Conservation (phyloP, 2,329 filamentous ascomycete species). For the Botryosphaeria dothidea region DNA sequence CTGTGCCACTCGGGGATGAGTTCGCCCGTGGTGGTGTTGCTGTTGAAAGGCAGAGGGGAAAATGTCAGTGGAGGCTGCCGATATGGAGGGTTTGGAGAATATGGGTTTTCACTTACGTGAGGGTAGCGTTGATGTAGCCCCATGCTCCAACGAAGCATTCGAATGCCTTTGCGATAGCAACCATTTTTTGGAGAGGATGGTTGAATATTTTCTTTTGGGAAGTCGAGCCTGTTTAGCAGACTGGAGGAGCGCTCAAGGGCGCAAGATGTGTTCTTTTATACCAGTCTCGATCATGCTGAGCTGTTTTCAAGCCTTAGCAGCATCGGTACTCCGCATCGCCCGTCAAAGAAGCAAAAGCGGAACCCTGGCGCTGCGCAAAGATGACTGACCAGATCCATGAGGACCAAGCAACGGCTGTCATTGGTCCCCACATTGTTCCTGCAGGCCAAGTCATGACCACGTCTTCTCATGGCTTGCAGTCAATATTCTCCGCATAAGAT, state of each 20-base stretch:
- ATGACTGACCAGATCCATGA: not conserved
- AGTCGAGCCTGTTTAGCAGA: too few species aligned
- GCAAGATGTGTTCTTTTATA: too few species aligned
- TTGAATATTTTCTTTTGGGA: not conserved
- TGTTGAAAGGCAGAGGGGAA: too few species aligned
- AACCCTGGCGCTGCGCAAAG: not conserved
- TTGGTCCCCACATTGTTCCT: not conserved
- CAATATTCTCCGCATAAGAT: not conserved
- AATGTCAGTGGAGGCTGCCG: too few species aligned
- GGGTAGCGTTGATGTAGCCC: not conserved
- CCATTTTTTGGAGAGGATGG: not conserved
- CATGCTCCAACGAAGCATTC: conserved; percentile 1
- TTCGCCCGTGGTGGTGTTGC: conserved; percentile 3
- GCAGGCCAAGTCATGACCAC: not conserved
- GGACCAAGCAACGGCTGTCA: not conserved
- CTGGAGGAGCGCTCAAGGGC: too few species aligned
- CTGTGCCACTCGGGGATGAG: conserved; percentile 8
- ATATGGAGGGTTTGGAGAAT: too few species aligned
- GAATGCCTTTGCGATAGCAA: not conserved
- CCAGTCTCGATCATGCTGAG: too few species aligned
- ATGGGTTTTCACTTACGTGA: not conserved
- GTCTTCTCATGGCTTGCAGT: not conserved
- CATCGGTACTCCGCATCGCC: not conserved
- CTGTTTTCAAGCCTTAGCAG: not conserved
- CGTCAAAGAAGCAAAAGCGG: not conserved